Evolutionary conservation across 768 basidiomycete species (phyloP).

Genomic region (Mycena pura): DNA sequence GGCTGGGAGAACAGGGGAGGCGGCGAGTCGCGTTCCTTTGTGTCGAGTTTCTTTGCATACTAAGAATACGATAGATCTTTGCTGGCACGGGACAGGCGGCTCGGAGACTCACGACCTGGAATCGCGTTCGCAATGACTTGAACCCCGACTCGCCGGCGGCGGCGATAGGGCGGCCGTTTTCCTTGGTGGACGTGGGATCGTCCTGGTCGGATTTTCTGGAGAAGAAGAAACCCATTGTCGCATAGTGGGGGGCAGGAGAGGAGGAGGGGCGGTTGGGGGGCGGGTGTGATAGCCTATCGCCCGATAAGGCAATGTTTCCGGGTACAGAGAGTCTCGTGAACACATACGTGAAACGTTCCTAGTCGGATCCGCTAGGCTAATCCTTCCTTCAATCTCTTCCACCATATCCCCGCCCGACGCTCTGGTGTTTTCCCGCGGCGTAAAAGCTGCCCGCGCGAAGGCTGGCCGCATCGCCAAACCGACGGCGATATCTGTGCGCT

Average conservation of each 20-base stretch:
- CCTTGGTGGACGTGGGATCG: conserved; percentile 34
- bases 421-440: too few relatives aligned
- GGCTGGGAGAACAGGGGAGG: conserved; percentile 12
- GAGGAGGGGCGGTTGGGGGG: too few relatives aligned
- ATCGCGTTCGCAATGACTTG: conserved; percentile 24
- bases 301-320: too few relatives aligned
- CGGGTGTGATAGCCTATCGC: too few relatives aligned
- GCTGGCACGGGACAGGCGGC: neutral
- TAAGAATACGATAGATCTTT: neutral
- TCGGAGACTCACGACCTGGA: conserved; percentile 21
- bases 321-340: too few relatives aligned
- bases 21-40: conserved; percentile 12
- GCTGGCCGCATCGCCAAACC: too few relatives aligned
- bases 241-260: conserved; percentile 40
- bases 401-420: too few relatives aligned
- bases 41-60: conserved; percentile 23
- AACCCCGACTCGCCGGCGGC: conserved; percentile 18
- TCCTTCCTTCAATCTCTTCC: too few relatives aligned
- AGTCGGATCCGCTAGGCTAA: too few relatives aligned
- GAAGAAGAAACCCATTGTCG: conserved; percentile 61
- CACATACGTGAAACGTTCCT: too few relatives aligned
- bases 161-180: conserved; percentile 37
- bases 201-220: conserved; percentile 49
- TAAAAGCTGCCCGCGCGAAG: too few relatives aligned
- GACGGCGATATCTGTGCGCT: too few relatives aligned